Percentiles rank a stretch among this genome's conserved stretches.
Evolutionary conservation across 2,329 filamentous ascomycete species (phyloP).

Genomic region (Arthrobotrys pseudoclavata): DNA sequence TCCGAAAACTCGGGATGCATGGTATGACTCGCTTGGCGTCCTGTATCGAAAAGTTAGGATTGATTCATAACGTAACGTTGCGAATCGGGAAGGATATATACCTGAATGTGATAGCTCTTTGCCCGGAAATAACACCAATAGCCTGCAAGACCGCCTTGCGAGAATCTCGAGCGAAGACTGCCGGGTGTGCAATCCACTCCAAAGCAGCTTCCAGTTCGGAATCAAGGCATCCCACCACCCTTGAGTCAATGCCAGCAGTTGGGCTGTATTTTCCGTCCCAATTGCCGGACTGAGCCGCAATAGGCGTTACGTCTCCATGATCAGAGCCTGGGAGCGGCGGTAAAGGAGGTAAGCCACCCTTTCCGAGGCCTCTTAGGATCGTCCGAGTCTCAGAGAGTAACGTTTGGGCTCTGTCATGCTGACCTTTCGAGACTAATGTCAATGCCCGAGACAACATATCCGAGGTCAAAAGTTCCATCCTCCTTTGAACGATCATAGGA

Average conservation of each 20-base stretch:
- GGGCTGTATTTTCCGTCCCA: slow-evolving; percentile 71
- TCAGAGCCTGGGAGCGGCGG: slow-evolving; percentile 72
- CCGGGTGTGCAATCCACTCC: slow-evolving; percentile 98
- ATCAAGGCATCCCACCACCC: slow-evolving; percentile 87
- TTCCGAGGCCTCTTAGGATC: slow-evolving; percentile 94
- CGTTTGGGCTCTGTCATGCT: slow-evolving; percentile 93
- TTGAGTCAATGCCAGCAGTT: slow-evolving; percentile 82
- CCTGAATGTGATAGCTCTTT: slow-evolving; percentile 88
- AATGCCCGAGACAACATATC: slow-evolving; percentile 96
- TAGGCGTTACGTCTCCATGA: slow-evolving; percentile 53
- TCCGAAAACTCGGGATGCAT: slow-evolving; percentile 85
- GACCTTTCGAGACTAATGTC: slow-evolving; percentile 88
- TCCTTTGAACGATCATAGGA: slow-evolving; percentile 91
- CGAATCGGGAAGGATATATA: slow-evolving; percentile 30
- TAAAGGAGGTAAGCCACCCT: slow-evolving; percentile 91
- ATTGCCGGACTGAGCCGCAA: slow-evolving; percentile 63
- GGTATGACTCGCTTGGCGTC: slow-evolving; percentile 87
- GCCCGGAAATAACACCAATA: slow-evolving; percentile 95
- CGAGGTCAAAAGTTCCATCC: slow-evolving; percentile 97
- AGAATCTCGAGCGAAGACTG: slow-evolving; percentile 92
- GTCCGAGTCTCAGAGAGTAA: slow-evolving; percentile 92
- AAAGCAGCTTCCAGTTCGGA: slow-evolving; percentile 88
- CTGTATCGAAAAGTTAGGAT: slow-evolving; percentile 51
- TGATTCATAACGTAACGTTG: neutral
- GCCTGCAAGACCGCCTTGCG: slow-evolving; percentile 96